Base-by-base conservation (phyloP, 768 basidiomycete species). In the Lactarius vividus region DNA sequence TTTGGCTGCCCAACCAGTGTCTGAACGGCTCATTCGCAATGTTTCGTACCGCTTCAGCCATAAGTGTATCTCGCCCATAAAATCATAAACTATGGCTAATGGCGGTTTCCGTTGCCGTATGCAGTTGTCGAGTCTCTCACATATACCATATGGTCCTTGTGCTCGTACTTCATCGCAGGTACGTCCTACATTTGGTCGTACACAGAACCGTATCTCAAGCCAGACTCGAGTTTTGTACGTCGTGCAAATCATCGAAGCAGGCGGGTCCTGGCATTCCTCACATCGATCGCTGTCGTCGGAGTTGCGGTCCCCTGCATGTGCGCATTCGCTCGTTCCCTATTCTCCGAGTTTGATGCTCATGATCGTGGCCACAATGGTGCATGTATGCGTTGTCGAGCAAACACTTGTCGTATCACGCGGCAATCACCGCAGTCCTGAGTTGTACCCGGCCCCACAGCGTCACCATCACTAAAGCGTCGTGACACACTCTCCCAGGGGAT, bases 241-340 rank as follows among this genome's bases (percentile, higher is more conserved):
- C 29, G 33, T 61, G 26, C 61, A 58, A 56, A 31, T 28, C n/a
- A 59, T 16, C 10, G 18, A 54, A 59, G 15, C n/a, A 59, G 8
- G n/a, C 33, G 37, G 18, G 8, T 52, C 56, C 44, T 52, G 18
- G 1, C 4, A 26, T 33, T 57, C 20, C 44, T 58, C 35, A 39
- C 31, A 3, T 39, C 13, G 7, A 31, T 23, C 6, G 26, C 39
- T 16, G 18, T 40, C 6, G 2, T 3, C 10, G 63, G 63, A 31
- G 20, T 28, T 29, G 23, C 15, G 11, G 26, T 58, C 35, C 37
- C 26, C 28, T 64, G 33, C 57, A 46, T 53, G 59, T 26, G 46
- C 28, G 18, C 4, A 10, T 53, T 58, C 56, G 2, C 23, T 28
- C 9, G 5, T 33, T 4, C 26, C 9, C 9, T 11, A 4, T 52